A percentile compares a stretch with the other conserved stretches of the same genome.
Evolutionary conservation across 73 alveolate species (phyloP).

Genomic region (Paramecium sexaurelia): DNA sequence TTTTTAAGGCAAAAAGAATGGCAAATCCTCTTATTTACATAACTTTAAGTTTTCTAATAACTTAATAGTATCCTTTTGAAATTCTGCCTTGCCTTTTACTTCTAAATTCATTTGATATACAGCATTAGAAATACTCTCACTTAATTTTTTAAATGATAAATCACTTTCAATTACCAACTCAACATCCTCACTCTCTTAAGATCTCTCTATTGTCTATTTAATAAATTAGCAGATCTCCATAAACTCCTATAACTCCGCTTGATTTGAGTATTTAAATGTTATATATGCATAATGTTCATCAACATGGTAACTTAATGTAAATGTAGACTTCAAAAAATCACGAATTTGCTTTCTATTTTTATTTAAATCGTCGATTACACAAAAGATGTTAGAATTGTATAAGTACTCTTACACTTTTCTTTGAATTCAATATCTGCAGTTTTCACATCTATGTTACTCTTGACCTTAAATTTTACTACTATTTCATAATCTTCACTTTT

Average conservation of each 20-base stretch:
- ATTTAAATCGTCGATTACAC: not conserved
- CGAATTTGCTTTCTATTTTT: not conserved
- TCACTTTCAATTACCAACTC: not conserved
- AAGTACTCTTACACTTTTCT: not conserved
- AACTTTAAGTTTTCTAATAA: not conserved
- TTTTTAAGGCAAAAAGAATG: not conserved
- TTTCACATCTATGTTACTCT: not conserved
- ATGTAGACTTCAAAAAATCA: not conserved
- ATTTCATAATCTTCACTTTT: not conserved
- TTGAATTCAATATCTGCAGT: slow-evolving; percentile 30
- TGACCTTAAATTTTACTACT: not conserved
- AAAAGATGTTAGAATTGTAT: not conserved
- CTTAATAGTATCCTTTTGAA: not conserved
- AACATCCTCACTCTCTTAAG: not conserved
- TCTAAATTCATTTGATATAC: not conserved
- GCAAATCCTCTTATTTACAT: not conserved
- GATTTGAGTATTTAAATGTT: not conserved
- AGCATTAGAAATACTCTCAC: not conserved
- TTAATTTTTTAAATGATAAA: not conserved
- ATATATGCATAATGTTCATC: slow-evolving; percentile 1
- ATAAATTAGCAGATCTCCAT: not conserved
- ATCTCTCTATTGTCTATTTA: not conserved
- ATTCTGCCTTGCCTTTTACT: not conserved
- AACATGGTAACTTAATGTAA: not conserved
- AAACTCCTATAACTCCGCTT: not conserved